These are phyloP conservation scores for Isabelozyma heimii DNA, from an alignment of 805 yeast genomes.

Conservation along the genomic window DNA sequence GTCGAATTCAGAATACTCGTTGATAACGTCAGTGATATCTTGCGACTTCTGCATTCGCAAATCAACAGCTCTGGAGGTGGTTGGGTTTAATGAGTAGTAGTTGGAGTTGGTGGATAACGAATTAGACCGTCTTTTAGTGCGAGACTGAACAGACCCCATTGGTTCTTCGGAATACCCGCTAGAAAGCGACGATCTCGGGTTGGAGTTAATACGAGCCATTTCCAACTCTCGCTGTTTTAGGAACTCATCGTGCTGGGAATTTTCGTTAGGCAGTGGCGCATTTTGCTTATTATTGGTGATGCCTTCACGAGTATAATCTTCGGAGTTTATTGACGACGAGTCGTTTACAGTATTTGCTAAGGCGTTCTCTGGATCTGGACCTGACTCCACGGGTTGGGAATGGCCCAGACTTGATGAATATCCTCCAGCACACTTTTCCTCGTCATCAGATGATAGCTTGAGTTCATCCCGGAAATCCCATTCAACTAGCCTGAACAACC, in stretches of 20 bases:
- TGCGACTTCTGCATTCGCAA: conserved; percentile 25
- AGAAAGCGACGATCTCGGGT: conserved; percentile 6
- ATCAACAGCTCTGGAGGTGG: conserved; percentile 20
- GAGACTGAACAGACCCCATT: background rate
- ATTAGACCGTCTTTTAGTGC: background rate
- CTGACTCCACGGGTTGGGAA: background rate
- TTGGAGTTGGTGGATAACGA: conserved; percentile 3
- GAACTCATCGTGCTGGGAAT: conserved; percentile 19
- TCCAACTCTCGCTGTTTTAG: conserved; percentile 8
- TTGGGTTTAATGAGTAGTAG: conserved; percentile 11
- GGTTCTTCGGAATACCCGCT: background rate
- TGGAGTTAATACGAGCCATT: conserved; percentile 5
- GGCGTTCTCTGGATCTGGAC: background rate
- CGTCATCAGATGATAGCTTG: conserved; percentile 9
- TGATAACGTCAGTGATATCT: conserved; percentile 37
- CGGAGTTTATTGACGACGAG: background rate
- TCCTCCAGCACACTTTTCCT: background rate
- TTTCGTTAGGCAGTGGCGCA: background rate
- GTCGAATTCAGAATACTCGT: conserved; percentile 48
- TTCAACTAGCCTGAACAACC: conserved; percentile 67
- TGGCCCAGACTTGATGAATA: background rate
- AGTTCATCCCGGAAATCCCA: conserved; percentile 58
- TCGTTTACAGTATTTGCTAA: background rate
- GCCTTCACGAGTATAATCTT: background rate
- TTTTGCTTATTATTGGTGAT: background rate